Percentiles rank a stretch among this genome's conserved stretches.
Conservation (phyloP, 768 basidiomycete species). For the Lactifluus echinatus region DNA sequence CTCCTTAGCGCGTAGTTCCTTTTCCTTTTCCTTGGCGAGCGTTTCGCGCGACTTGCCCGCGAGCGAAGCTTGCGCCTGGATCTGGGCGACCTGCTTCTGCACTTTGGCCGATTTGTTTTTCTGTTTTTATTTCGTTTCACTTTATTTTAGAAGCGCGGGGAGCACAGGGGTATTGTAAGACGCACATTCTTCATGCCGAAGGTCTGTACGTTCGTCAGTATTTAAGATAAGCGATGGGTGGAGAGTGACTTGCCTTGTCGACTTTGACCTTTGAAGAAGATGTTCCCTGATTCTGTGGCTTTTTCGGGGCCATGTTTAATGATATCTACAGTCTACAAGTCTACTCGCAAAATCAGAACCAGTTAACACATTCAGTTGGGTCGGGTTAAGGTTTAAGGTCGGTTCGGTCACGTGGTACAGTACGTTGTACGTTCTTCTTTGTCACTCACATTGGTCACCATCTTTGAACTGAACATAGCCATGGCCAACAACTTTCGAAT, state of each 20-base stretch:
- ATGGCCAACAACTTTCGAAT: too few relatives aligned
- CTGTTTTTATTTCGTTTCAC: conserved; percentile 29
- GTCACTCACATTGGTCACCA: too few relatives aligned
- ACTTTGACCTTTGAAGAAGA: conserved; percentile 69
- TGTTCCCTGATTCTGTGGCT: conserved; percentile 42
- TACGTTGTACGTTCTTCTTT: too few relatives aligned
- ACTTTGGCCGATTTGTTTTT: conserved; percentile 96
- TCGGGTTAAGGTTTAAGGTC: conserved; percentile 6
- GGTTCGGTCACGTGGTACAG: too few relatives aligned
- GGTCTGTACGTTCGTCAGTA: conserved; percentile 42
- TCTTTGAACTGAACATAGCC: too few relatives aligned
- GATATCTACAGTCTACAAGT: background rate
- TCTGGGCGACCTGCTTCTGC: conserved; percentile 70
- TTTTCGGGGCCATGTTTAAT: conserved; percentile 70
- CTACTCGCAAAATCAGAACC: too few relatives aligned
- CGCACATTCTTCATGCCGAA: conserved; percentile 85
- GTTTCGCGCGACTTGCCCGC: conserved; percentile 74
- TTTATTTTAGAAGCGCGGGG: background rate
- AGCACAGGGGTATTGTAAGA: conserved; percentile 14
- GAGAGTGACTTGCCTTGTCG: conserved; percentile 54
- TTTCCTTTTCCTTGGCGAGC: conserved; percentile 83
- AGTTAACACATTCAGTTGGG: too few relatives aligned
- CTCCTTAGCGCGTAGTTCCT: conserved; percentile 62
- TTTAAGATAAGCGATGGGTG: conserved; percentile 21
- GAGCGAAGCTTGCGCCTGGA: conserved; percentile 67